Evolutionary conservation across 495 filamentous ascomycete species (phyloP), one percentile per base, ranked within the genome.

Genomic region (Chaetomium cochliodes): DNA sequence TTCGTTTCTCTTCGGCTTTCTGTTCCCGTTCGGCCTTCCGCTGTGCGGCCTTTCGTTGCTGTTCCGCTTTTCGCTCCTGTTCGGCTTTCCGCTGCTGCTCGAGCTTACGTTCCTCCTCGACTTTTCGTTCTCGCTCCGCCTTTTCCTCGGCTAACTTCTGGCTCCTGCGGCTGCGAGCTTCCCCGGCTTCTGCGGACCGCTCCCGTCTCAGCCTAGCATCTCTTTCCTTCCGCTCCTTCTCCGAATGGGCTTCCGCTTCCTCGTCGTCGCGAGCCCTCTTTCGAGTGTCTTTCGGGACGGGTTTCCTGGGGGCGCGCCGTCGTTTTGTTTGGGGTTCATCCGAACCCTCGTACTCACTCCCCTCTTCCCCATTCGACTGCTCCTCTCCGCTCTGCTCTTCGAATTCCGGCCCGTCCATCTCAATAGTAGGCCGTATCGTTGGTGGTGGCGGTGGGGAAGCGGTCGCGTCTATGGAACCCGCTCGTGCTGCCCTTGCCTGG

Each of bases 221-320:
- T 52, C 70, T 50, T 28, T 65, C 65, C 50, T 64, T 22, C n/a
- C 63, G 59, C 30, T 68, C 70, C 28, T 37, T 42, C 44, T 70
- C 68, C 7, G 57, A 60, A 15, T 52, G 53, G 9, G 52, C 68
- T 42, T 70, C 46, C 11, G 50, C 68, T 16, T 64, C 69, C 12
- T 60, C 67, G 25, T 69, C 65, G 4, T 72, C 67, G 41, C 67
- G 65, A 5, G 20, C 54, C 26, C 70, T 63, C 52, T 72, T 72
- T 11, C 57, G 65, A 13, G 49, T 22, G 55, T 55, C 37, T 54
- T 54, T 59, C 44, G 37, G 50, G 12, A 51, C 26, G 16, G 39
- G 26, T 53, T 63, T 58, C 18, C 28, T 22, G 1, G 28, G 5
- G 42, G 9, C 13, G 37, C 37, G 23, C 16, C 44, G 25, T 4